Evolutionary conservation across 129 eudicot genomes (phyloP), one percentile per base, ranked within the genome.

Genomic region (Helichrysum umbraculigerum): DNA sequence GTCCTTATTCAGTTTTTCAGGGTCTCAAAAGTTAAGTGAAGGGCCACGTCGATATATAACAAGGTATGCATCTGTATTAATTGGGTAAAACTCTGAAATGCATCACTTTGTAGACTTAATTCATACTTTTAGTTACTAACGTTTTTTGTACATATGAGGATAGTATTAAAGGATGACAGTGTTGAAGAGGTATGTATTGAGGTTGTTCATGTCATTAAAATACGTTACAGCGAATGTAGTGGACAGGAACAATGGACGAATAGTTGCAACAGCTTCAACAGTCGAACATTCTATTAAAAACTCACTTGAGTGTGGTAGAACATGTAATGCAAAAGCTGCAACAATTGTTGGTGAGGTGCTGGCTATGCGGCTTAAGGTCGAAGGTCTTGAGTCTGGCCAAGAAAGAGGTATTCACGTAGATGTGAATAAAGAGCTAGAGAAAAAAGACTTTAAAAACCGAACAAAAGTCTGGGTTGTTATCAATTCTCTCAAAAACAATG

Each of bases 211-310:
- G 77, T 87, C 91, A 34, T 44, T 89, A 34, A 89, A 87, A 77
- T 87, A 89, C 76, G 84, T 87, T 25, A 87, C 96, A n/a, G 96
- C 95, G 25, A 89, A 89, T 65, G 89, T 89, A 37, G 91, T 86
- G 35, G 91, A 85, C 83, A 70, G 88, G 59, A 87, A 87, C 81
- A 85, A 89, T 42, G 95, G 90, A 4, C 71, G 75, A 25, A 86
- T 91, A 33, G 91, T 90, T 66, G 96, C 92, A 33, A 79, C 93
- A 6, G 91, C 93, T 5, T 90, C 96, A 21, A 87, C 96, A 11
- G 89, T 88, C 1, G 93, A 90, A 59, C 91, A 90, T 66, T 66
- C 88, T 4, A 79, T 90, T 7, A 87, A 90, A 17, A 80, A 64
- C 50, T 75, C 93, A 5, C 81, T 90, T 4, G 96, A 90, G 60